phyloP scores from a whole-genome alignment of 1,284 basidiomycete species.

The Violaceomyces palustris region DNA sequence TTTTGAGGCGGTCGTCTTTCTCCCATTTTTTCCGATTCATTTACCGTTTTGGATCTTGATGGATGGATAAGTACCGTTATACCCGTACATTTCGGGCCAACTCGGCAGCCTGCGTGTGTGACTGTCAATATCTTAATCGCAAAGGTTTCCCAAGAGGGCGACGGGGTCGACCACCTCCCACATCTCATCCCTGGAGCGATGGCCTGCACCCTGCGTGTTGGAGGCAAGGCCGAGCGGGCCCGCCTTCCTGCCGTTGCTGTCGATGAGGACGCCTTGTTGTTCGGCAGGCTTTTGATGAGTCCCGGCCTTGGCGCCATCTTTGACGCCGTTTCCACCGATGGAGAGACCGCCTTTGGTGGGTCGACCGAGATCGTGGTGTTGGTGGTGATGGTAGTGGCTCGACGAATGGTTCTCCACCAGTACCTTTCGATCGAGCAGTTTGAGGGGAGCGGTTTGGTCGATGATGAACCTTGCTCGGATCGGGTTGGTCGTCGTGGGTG shows the following conservation, averaged over 20 bases:
- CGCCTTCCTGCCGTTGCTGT: constrained; percentile 26
- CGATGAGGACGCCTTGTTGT: constrained; percentile 4
- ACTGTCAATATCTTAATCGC: constrained; percentile 18
- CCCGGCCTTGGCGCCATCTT: background rate
- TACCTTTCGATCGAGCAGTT: constrained; percentile 35
- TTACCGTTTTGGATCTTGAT: too few species aligned
- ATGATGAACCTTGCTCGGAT: constrained; percentile 38
- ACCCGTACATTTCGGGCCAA: too few species aligned
- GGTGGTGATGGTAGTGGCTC: constrained; percentile 6
- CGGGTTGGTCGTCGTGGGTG: constrained; percentile 2
- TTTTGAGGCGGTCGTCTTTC: too few species aligned
- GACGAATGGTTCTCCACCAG: constrained; percentile 24
- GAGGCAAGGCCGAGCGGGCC: background rate
- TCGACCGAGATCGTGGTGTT: constrained; percentile 3
- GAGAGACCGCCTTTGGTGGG: constrained; percentile 28
- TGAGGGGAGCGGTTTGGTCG: constrained; percentile 40
- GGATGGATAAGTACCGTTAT: too few species aligned
- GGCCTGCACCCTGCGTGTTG: constrained; percentile 5
- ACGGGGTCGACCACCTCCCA: constrained; percentile 49
- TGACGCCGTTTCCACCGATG: constrained; percentile 9
- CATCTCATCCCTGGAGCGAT: constrained; percentile 40
- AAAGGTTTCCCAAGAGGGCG: constrained; percentile 33
- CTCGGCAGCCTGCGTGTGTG: too few species aligned
- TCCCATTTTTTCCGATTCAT: too few species aligned
- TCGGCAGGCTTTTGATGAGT: background rate